Percentiles rank a stretch among this genome's conserved stretches.
Evolutionary conservation across 2,329 filamentous ascomycete genomes (phyloP).

Genomic region (Xylaria sp.): DNA sequence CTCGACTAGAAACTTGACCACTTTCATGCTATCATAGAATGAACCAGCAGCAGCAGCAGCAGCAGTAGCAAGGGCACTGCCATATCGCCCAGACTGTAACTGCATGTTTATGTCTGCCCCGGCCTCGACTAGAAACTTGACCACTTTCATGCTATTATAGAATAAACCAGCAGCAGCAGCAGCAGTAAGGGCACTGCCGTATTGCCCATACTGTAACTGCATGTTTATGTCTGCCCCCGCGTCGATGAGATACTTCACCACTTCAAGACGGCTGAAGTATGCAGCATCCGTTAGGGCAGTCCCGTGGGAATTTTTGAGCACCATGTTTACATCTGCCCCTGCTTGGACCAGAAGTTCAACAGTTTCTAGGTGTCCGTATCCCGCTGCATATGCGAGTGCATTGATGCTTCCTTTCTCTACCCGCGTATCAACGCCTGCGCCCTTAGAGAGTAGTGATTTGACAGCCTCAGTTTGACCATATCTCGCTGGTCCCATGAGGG

Average conservation of each 20-base stretch:
- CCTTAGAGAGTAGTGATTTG: not conserved
- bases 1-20: too few relatives aligned
- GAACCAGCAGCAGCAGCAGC: too few relatives aligned
- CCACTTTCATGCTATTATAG: not conserved
- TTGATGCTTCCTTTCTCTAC: not conserved
- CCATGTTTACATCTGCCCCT: not conserved
- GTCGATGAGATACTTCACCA: conserved; percentile 2
- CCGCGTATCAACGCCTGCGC: not conserved
- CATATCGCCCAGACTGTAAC: too few relatives aligned
- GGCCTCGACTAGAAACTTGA: not conserved
- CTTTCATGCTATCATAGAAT: too few relatives aligned
- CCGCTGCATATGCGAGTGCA: not conserved
- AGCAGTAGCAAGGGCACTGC: too few relatives aligned
- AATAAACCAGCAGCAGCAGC: not conserved
- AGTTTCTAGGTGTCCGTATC: not conserved
- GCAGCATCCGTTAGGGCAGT: conserved; percentile 9
- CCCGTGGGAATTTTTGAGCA: not conserved
- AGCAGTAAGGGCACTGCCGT: conserved; percentile 20
- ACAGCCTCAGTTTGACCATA: not conserved
- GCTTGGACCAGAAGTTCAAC: not conserved
- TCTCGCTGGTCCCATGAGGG: not conserved
- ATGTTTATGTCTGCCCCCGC: conserved; percentile 14
- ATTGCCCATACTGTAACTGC: not conserved
- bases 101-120: not conserved
- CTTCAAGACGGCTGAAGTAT: not conserved